Conservation (phyloP, 495 filamentous ascomycete genomes). For the Pyrenula aspistea region DNA sequence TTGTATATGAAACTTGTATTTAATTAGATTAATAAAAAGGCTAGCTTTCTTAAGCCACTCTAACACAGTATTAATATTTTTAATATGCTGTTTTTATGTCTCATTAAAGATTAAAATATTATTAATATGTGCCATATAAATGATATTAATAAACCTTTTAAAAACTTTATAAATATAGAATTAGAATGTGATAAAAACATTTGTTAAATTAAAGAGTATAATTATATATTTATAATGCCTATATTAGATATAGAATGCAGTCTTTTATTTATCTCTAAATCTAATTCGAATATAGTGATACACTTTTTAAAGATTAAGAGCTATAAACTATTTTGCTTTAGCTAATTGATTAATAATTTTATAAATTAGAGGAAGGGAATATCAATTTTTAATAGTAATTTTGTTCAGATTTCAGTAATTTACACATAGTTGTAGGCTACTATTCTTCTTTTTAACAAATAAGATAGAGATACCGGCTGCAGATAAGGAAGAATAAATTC, state of each 20-base stretch:
- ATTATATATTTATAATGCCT: constrained; percentile 8
- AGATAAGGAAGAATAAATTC: too few species aligned
- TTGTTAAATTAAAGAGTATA: constrained; percentile 6
- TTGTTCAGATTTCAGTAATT: not conserved
- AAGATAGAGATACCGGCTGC: not conserved
- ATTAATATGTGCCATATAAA: not conserved
- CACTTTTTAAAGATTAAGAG: not conserved
- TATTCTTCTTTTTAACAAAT: not conserved
- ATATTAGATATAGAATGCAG: constrained; percentile 3
- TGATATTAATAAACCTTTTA: not conserved
- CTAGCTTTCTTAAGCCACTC: too few species aligned
- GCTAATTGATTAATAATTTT: not conserved
- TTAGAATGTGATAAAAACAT: constrained; percentile 5
- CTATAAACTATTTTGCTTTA: constrained; percentile 3
- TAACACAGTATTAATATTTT: constrained; percentile 1
- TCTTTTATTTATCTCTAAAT: constrained; percentile 2
- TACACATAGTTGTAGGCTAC: not conserved
- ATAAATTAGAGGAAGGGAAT: constrained; percentile 4
- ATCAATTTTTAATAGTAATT: constrained; percentile 7
- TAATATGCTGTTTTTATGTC: not conserved
- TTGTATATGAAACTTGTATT: constrained; percentile 3
- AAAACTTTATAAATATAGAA: constrained; percentile 1
- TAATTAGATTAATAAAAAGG: not conserved
- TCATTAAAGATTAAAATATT: constrained; percentile 1
- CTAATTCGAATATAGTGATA: constrained; percentile 1